Conservation (phyloP, 495 filamentous ascomycete species). For the Jackrogersella multiformis region DNA sequence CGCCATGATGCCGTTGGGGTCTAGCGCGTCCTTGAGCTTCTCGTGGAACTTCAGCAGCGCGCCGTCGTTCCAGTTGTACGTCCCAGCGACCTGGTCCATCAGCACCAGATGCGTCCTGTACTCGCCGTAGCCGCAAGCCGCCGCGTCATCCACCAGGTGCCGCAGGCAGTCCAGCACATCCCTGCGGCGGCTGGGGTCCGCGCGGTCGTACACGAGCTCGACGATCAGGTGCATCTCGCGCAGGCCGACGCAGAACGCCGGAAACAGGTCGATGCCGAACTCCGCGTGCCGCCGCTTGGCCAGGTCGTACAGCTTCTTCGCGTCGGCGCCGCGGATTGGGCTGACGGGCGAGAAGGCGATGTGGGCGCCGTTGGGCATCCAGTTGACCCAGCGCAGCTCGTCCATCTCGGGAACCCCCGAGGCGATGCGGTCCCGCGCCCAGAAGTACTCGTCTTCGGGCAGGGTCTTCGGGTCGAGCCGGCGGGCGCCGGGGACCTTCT, state of each 20-base stretch:
- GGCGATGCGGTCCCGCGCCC: constrained; percentile 50
- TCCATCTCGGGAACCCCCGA: constrained; percentile 57
- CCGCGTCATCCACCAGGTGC: constrained; percentile 59
- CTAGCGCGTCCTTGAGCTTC: constrained; percentile 65
- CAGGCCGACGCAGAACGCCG: constrained; percentile 58
- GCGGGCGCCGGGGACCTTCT: constrained; percentile 50
- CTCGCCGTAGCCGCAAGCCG: constrained; percentile 63
- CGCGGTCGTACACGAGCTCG: constrained; percentile 64
- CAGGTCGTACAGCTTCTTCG: constrained; percentile 43
- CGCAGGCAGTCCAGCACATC: constrained; percentile 53
- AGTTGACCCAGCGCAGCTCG: constrained; percentile 64
- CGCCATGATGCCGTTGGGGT: constrained; percentile 66
- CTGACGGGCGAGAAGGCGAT: constrained; percentile 63
- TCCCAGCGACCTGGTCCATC: constrained; percentile 65
- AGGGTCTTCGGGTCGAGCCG: constrained; percentile 50
- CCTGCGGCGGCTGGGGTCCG: constrained; percentile 49
- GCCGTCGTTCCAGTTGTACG: constrained; percentile 65
- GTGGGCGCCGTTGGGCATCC: constrained; percentile 63
- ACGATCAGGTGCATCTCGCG: constrained; percentile 68
- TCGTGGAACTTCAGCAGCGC: constrained; percentile 64
- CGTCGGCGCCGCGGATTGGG: constrained; percentile 55
- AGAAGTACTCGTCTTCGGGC: constrained; percentile 47
- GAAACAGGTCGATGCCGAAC: constrained; percentile 59
- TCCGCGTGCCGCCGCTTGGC: constrained; percentile 46
- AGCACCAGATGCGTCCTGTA: constrained; percentile 66